These are phyloP conservation scores for Triticum monococcum DNA, from an alignment of 176 grass and related monocot genomes.

Conservation along the genomic window DNA sequence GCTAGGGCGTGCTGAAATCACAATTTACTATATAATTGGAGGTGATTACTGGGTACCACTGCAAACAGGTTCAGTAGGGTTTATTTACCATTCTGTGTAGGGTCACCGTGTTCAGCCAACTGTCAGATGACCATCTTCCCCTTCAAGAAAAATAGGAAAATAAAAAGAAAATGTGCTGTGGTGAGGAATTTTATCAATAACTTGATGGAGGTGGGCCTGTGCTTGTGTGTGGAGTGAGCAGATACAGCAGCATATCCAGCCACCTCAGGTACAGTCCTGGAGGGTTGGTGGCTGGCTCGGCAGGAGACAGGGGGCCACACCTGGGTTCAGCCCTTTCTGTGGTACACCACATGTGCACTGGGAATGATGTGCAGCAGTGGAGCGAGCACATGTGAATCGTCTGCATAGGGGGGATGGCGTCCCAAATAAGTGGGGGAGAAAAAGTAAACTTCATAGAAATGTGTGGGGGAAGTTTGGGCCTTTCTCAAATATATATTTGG, in stretches of 20 bases:
- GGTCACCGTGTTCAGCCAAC: not conserved
- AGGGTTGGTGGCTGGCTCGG: not conserved
- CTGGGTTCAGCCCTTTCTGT: not conserved
- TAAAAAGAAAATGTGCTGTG: not conserved
- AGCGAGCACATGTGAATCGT: not conserved
- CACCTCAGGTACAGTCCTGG: not conserved
- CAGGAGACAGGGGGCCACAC: not conserved
- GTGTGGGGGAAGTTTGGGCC: not conserved
- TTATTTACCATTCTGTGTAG: not conserved
- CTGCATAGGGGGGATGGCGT: not conserved
- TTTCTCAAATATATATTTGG: not conserved
- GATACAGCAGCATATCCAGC: not conserved
- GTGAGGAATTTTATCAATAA: not conserved
- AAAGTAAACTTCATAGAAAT: not conserved
- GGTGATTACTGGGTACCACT: not conserved
- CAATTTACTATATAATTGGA: not conserved
- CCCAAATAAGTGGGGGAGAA: not conserved
- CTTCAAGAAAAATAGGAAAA: not conserved
- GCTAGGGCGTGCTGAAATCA: not conserved
- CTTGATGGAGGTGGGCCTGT: not conserved
- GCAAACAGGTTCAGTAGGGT: not conserved
- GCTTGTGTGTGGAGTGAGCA: not conserved
- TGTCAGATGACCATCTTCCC: not conserved
- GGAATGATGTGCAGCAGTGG: not conserved
- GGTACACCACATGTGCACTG: not conserved